Conservation (phyloP, 495 filamentous ascomycete genomes). For the Glarea lozoyensis region DNA sequence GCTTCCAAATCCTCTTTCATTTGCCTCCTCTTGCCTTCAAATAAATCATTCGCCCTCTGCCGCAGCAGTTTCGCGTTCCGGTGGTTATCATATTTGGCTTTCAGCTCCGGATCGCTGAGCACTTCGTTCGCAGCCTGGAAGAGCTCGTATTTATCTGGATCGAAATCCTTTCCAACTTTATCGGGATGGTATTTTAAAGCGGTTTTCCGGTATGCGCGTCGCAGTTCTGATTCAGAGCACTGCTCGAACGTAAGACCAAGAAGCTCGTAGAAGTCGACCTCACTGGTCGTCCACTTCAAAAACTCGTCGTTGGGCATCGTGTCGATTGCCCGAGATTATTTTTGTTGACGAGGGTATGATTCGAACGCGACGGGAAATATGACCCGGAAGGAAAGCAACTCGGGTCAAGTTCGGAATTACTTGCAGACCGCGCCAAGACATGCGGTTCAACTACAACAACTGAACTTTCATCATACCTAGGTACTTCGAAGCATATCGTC, state of each 20-base stretch:
- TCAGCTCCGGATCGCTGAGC: constrained; percentile 50
- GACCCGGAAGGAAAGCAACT: not conserved
- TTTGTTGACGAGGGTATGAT: not conserved
- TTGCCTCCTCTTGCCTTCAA: constrained; percentile 55
- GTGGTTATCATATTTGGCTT: constrained; percentile 61
- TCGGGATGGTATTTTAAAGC: constrained; percentile 90
- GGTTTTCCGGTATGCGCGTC: constrained; percentile 78
- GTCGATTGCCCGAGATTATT: not conserved
- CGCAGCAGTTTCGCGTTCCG: constrained; percentile 52
- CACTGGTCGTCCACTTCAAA: constrained; percentile 33
- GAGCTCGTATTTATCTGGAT: constrained; percentile 66
- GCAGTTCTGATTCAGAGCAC: constrained; percentile 57
- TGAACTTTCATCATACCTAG: too few species aligned
- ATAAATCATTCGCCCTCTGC: constrained; percentile 53
- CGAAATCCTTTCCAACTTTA: constrained; percentile 52
- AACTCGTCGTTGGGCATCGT: constrained; percentile 21
- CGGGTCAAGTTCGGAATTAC: not conserved
- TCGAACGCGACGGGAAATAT: not conserved
- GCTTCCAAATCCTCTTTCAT: constrained; percentile 73
- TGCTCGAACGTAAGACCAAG: constrained; percentile 59
- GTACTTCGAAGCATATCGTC: too few species aligned
- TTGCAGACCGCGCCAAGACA: not conserved
- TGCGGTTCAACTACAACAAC: too few species aligned
- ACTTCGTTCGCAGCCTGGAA: constrained; percentile 66
- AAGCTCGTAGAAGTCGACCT: constrained; percentile 77